A percentile compares a stretch with the other conserved stretches of the same genome.
phyloP scores from a whole-genome alignment of 2,329 filamentous ascomycete species.

The Ophiostoma sp. region DNA sequence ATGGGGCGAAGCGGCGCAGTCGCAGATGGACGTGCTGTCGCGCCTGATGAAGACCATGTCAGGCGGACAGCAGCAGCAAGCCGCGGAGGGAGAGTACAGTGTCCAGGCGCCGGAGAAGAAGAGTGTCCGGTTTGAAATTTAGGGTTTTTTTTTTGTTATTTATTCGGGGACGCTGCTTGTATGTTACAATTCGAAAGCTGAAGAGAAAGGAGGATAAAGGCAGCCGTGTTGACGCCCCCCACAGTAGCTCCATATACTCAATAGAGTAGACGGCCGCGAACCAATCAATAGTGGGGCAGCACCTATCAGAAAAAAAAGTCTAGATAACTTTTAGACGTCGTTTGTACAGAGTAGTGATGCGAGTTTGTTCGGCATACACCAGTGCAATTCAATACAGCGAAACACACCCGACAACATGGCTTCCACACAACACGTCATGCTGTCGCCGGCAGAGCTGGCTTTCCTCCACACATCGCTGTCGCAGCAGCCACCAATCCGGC shows the following conservation, averaged over 20 bases:
- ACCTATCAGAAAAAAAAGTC: slow-evolving; percentile 20
- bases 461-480: slow-evolving; percentile 87
- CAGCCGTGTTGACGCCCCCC: not conserved
- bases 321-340: slow-evolving; percentile 6
- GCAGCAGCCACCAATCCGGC: slow-evolving; percentile 76
- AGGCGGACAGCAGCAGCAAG: not conserved
- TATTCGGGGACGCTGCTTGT: not conserved
- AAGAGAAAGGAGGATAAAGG: not conserved
- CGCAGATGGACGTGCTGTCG: slow-evolving; percentile 25
- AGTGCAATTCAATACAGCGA: too few relatives aligned
- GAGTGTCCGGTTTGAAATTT: slow-evolving; percentile 22
- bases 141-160: not conserved
- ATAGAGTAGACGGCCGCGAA: not conserved
- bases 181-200: not conserved
- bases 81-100: not conserved
- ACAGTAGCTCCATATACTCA: slow-evolving; percentile 13
- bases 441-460: slow-evolving; percentile 92
- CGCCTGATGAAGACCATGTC: slow-evolving; percentile 25
- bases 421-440: slow-evolving; percentile 62
- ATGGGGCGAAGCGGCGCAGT: slow-evolving; percentile 26
- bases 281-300: slow-evolving; percentile 21
- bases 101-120: slow-evolving; percentile 5
- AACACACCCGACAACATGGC: slow-evolving; percentile 46
- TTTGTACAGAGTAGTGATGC: not conserved
- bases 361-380: not conserved